Evolutionary conservation across 257 asterid genomes (phyloP), one percentile per base, ranked within the genome.

Genomic region (Jasminum sambac): DNA sequence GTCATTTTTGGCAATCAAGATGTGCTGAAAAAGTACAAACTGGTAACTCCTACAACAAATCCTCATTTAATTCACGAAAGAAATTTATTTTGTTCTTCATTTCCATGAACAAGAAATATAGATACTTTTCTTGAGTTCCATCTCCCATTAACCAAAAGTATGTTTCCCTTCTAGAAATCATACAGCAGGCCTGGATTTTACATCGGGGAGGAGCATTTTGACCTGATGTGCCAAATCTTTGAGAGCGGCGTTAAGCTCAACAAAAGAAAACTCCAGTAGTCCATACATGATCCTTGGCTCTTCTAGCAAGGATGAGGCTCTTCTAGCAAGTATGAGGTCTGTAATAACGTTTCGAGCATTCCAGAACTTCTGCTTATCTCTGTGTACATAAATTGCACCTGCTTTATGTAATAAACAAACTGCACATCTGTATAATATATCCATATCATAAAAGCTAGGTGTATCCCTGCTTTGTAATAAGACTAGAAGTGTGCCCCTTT

Each of bases 201-300:
- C 66, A 2, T 4, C 0, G 86, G 80, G 14, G 86, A 82, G 64
- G 7, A 7, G 43, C 36, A 79, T 60, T 84, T 74, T 58, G 84
- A 81, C 13, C 73, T 76, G 80, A 74, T 84, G 79, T 36, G 84
- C 69, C 76, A 72, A 30, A 21, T 84, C 72, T 84, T 79, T 41
- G 84, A 75, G 55, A 74, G 77, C 13, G 87, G 85, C 57, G 77
- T 84, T 63, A 66, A 19, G 19, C 38, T 79, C 26, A 64, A 40
- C 44, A 70, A 58, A 66, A 26, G 71, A 71, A 50, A 43, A 70
- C 36, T 14, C 39, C 64, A 39, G 40, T 58, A 39, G 60, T 64
- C 26, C 2, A 39, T 19, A 46, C 42, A 11, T 40, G 73, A 59
- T 48, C 61, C 74, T 50, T 16, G 16, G 8, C 52, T 63, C 62